Base-by-base conservation (phyloP, 2,329 filamentous ascomycete species). In the Nigrospora oryzae region DNA sequence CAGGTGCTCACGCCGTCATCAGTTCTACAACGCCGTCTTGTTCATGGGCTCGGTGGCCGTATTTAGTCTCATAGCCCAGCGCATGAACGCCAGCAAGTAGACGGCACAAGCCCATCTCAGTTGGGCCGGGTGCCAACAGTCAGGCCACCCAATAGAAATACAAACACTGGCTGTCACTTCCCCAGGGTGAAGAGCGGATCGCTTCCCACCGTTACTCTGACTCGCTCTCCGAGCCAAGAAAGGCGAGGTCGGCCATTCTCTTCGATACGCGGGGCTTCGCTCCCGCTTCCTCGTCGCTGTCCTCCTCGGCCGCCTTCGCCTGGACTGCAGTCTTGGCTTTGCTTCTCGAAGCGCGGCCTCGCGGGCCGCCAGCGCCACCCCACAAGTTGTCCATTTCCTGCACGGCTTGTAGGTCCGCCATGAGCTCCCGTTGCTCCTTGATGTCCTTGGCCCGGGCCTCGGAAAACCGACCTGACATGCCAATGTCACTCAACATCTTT, bases 11-110 rank as follows among this genome's bases (percentile, higher is more conserved):
- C 32, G 14, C 30, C n/a, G 11, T 47, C 38, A 45, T 49, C 57
- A 95, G 93, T 98, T 98, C 64, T 98, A 98, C 68, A 97, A 98
- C 59, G 81, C 95, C 1, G 89, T 96, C 1, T 73, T 97, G 2
- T 98, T 97, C 69, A 91, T 98, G 74, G 93, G 90, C 19, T 96
- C 93, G 0, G 86, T 98, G 19, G 89, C 91, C 8, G 81, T 95
- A 48, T 96, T 97, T 70, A 95, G 91, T 62, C 70, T 98, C 48
- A 83, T 93, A 49, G 93, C 91, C 28, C 93, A 98, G 60, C 84
- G 85, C 53, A 86, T 96, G 76, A 81, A 81, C 51, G 75, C 74
- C 23, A 57, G 51, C 7, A 16, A 11, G 23, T 28, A 14, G 34
- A 14, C 34, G 11, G 12, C n/a, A 36, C 34, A 14, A 14, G 15